These are phyloP conservation scores for Citrullus amarus DNA, from an alignment of 306 rosid species.

Conservation along the genomic window DNA sequence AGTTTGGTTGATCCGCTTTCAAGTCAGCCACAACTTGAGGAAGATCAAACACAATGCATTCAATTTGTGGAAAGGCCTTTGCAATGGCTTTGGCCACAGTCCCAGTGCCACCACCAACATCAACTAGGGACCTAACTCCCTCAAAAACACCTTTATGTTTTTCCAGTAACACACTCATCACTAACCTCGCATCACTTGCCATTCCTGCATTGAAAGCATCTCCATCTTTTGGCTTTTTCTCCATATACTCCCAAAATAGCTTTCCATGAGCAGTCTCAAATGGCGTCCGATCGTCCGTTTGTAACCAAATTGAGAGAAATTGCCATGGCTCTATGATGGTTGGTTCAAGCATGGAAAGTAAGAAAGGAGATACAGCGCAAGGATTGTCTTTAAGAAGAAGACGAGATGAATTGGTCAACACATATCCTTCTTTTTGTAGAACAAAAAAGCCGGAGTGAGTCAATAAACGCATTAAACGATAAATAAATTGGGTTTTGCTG, in stretches of 20 bases:
- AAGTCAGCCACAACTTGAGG: no score
- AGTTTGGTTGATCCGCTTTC: no score
- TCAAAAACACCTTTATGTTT: neutral
- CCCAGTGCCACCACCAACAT: no score
- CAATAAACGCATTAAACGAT: neutral
- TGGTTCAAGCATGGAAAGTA: neutral
- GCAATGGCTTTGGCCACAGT: no score
- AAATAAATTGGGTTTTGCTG: neutral
- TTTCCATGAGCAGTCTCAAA: neutral
- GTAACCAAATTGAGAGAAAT: neutral
- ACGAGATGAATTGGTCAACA: neutral
- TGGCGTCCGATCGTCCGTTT: neutral
- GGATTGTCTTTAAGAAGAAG: neutral
- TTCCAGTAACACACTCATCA: neutral
- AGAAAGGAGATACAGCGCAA: neutral
- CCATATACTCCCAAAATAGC: neutral
- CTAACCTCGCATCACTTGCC: neutral
- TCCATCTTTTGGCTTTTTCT: neutral
- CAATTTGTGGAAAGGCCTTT: no score
- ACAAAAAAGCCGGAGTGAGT: neutral
- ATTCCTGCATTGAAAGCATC: neutral
- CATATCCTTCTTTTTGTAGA: neutral
- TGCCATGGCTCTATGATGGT: neutral
- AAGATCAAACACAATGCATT: no score
- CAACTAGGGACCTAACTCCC: neutral